These are phyloP conservation scores for Elaphomyces granulatus DNA, from an alignment of 495 filamentous ascomycete genomes.

Conservation along the genomic window DNA sequence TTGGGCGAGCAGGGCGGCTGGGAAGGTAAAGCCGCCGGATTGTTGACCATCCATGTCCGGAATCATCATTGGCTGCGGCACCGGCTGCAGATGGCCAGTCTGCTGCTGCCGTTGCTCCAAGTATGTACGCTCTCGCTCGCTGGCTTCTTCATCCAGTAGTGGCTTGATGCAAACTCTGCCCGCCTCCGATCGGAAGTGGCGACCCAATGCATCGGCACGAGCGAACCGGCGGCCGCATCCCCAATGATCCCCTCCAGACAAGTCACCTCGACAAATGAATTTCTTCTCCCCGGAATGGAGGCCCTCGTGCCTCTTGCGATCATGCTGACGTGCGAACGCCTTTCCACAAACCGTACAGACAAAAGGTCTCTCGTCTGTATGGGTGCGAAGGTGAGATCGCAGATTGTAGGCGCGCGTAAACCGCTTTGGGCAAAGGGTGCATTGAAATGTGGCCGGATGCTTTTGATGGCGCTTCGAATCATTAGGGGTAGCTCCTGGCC, in stretches of 20 bases:
- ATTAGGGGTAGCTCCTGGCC: conserved; percentile 48
- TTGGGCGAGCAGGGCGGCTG: conserved; percentile 75
- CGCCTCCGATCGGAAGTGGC: conserved; percentile 95
- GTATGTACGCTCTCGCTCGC: conserved; percentile 54
- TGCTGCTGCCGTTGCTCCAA: conserved; percentile 45
- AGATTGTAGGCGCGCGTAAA: conserved; percentile 86
- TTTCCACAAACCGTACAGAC: conserved; percentile 96
- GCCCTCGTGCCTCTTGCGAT: conserved; percentile 83
- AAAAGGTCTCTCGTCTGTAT: conserved; percentile 85
- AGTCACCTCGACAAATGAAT: conserved; percentile 85
- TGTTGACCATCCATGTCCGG: conserved; percentile 26
- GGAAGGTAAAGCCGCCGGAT: conserved; percentile 48
- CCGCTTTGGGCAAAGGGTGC: conserved; percentile 68
- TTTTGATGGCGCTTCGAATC: conserved; percentile 74
- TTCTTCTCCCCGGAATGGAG: conserved; percentile 91
- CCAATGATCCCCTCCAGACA: conserved; percentile 72
- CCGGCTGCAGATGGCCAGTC: conserved; percentile 26
- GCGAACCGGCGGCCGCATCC: conserved; percentile 90
- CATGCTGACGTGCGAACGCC: conserved; percentile 88
- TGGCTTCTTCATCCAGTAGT: conserved; percentile 75
- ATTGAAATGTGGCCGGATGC: conserved; percentile 87
- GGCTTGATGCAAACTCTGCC: conserved; percentile 94
- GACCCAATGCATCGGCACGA: conserved; percentile 83
- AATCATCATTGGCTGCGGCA: conserved; percentile 29
- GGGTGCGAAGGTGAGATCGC: conserved; percentile 80